These are phyloP conservation scores for Diaporthe citri DNA, from an alignment of 2,329 filamentous ascomycete species.

Conservation along the genomic window DNA sequence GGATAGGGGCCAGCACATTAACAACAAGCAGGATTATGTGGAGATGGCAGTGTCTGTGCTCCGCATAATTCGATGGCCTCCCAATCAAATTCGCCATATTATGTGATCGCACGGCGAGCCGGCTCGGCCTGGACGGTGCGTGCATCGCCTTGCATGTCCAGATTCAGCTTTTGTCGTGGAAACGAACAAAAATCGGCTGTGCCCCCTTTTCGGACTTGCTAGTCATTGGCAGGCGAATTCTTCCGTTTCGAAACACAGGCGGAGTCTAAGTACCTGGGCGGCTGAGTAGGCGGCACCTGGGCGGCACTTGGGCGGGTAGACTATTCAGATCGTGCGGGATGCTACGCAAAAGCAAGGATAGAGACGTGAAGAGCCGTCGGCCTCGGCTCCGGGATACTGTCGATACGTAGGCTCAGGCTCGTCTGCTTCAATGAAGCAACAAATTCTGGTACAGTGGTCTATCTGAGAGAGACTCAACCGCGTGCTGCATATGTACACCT, in stretches of 20 bases:
- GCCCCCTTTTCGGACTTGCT: constrained; percentile 10
- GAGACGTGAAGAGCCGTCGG: not conserved
- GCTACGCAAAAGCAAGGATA: not conserved
- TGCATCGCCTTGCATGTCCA: not conserved
- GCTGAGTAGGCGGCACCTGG: not conserved
- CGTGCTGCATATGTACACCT: not conserved
- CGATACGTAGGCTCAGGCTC: not conserved
- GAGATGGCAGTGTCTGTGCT: not conserved
- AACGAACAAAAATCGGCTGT: not conserved
- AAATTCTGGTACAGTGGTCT: not conserved
- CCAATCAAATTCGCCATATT: not conserved
- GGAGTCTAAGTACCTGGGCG: constrained; percentile 3
- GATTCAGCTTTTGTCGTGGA: not conserved
- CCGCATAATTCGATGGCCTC: constrained; percentile 2
- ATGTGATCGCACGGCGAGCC: not conserved
- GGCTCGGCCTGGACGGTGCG: not conserved
- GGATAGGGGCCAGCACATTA: constrained; percentile 2
- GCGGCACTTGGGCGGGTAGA: not conserved
- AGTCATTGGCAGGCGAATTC: constrained; percentile 6
- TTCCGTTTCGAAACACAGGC: constrained; percentile 10
- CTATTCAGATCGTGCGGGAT: constrained; percentile 2
- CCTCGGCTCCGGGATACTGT: not conserved
- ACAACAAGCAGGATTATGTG: constrained; percentile 4
- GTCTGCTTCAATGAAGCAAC: not conserved
- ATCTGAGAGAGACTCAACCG: not conserved